Evolutionary conservation across 768 basidiomycete genomes (phyloP), one percentile per base, ranked within the genome.

Genomic region (Podaxis pistillaris): DNA sequence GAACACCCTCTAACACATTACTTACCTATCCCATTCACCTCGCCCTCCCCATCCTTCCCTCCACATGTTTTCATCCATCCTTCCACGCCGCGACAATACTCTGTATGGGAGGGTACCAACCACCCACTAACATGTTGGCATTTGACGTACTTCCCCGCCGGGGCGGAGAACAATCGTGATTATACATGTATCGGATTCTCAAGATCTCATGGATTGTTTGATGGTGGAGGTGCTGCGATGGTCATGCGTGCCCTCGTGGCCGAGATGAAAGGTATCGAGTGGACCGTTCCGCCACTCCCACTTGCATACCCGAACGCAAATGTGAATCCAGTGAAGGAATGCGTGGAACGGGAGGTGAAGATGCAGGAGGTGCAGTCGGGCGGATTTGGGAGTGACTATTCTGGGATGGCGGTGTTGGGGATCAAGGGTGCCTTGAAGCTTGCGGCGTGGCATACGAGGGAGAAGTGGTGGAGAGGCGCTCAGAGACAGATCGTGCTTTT

Each of bases 41-140:
- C 68, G 26, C 62, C 71, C 15, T 76, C 76, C 9, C 64, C 65
- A 9, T 75, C 78, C n/a, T 72, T 76, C 19, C 79, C 79, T 28
- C 70, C 70, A 17, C 60, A 69, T 11, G 60, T 81, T 19, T 78
- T 82, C 65, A 67, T 79, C 24, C 72, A 79, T 58, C 66, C 75
- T 1, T 73, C 74, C 1, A 79, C 78, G 0, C 79, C 78, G 1
- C 73, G 75, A 4, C 71, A 73, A 30, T 78, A 76, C 59, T 62
- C 71, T 4, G 57, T 61, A 28, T 80, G 77, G 77, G 77, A 76
- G 55, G 64, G 69, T 6, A 66, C 47, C 12, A 65, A 54, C 7
- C 68, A 76, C 63, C 79, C 79, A 12, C 66, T 81, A 51, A 79
- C 78, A 17, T 78, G 74, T 65, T 81, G 79, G 79, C 78, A 81